Conservation (phyloP, 441 rosid species). For the Eruca vesicaria region DNA sequence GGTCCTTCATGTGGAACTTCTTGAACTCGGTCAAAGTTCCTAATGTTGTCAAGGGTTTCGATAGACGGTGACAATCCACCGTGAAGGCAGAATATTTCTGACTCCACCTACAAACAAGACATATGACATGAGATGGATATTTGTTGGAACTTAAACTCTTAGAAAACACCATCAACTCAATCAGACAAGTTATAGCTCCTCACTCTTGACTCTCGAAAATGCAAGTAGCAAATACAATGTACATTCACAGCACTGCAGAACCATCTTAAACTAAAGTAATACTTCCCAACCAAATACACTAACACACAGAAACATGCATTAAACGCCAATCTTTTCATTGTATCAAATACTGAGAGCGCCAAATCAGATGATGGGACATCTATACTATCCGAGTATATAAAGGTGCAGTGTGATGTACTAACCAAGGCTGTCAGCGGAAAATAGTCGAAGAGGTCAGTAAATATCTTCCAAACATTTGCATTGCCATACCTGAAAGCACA, state of each 20-base stretch:
- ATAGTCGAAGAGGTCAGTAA: conserved; percentile 78
- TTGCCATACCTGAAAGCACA: conserved; percentile 59
- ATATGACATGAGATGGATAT: not conserved
- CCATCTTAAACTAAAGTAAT: not conserved
- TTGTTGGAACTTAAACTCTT: not conserved
- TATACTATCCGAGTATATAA: not conserved
- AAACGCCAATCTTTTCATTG: not conserved
- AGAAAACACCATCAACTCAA: conserved; percentile 3
- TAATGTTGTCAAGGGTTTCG: conserved; percentile 72
- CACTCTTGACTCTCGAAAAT: not conserved
- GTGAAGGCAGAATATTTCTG: conserved; percentile 76
- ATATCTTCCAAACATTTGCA: conserved; percentile 69
- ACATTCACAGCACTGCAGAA: not conserved
- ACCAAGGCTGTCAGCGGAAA: conserved; percentile 71
- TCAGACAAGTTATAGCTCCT: not conserved
- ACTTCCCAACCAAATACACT: not conserved
- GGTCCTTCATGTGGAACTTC: conserved; percentile 84
- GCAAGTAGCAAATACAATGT: not conserved
- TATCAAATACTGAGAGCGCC: not conserved
- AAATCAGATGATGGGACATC: not conserved
- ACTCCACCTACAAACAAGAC: conserved; percentile 53
- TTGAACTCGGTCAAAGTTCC: conserved; percentile 74
- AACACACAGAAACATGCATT: not conserved
- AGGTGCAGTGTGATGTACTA: conserved; percentile 31
- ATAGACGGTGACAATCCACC: conserved; percentile 84